A percentile compares a stretch with the other conserved stretches of the same genome.
Evolutionary conservation across 1,139 yeast species (phyloP).

Genomic region (Insectozyma bohioensis): DNA sequence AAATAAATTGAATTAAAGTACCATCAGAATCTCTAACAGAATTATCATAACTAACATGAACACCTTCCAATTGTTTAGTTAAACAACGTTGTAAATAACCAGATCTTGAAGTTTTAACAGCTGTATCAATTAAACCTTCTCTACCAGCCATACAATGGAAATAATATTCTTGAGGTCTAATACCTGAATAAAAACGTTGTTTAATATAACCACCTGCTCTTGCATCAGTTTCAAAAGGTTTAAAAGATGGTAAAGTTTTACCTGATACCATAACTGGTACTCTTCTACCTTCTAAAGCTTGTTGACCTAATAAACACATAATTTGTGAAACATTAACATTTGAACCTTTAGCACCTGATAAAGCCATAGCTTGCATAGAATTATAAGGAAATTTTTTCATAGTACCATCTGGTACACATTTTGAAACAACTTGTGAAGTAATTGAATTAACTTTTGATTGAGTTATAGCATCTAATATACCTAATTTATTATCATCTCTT

Average conservation of each 20-base stretch:
- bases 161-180: slow-evolving; percentile 98
- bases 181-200: slow-evolving; percentile 97
- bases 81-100: slow-evolving; percentile 98
- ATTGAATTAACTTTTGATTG: slow-evolving; percentile 91
- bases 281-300: slow-evolving; percentile 98
- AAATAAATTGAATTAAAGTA: slow-evolving; percentile 86
- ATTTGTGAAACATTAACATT: slow-evolving; percentile 98
- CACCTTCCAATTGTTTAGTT: slow-evolving; percentile 97
- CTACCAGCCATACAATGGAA: slow-evolving; percentile 99
- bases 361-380: slow-evolving; percentile 98
- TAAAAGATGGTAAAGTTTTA: slow-evolving; percentile 94
- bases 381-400: slow-evolving; percentile 94
- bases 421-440: slow-evolving; percentile 88
- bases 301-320: slow-evolving; percentile 99
- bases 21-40: slow-evolving; percentile 97
- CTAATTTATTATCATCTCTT: slow-evolving; percentile 90
- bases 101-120: slow-evolving; percentile 97
- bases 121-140: slow-evolving; percentile 99
- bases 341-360: slow-evolving; percentile 99
- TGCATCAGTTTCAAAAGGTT: slow-evolving; percentile 95
- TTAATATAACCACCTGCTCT: slow-evolving; percentile 98
- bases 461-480: slow-evolving; percentile 92
- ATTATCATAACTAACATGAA: slow-evolving; percentile 90
- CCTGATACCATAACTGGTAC: slow-evolving; percentile 99
- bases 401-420: slow-evolving; percentile 95